Conservation (phyloP, 2,329 filamentous ascomycete species). For the Lomentospora prolificans region DNA sequence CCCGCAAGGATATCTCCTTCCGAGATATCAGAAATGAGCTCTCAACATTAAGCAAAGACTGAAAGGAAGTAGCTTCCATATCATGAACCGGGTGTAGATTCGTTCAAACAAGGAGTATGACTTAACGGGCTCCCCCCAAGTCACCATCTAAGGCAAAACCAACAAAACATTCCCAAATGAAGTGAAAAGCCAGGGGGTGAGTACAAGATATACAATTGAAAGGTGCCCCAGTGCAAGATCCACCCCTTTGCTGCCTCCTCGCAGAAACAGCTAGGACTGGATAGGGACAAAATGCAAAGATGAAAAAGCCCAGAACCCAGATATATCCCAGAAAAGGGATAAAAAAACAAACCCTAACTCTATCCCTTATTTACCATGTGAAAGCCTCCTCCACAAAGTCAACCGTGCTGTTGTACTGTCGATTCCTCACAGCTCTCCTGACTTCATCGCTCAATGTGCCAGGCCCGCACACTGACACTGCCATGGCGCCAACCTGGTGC, state of each 20-base stretch:
- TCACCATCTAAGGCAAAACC: not conserved
- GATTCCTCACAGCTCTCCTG: conserved; percentile 52
- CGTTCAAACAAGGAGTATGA: not conserved
- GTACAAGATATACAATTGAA: not conserved
- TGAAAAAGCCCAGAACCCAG: not conserved
- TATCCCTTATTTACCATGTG: conserved; percentile 33
- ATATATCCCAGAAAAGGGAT: conserved; percentile 1
- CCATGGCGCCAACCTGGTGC: conserved; percentile 63
- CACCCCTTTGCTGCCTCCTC: not conserved
- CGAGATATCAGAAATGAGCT: not conserved
- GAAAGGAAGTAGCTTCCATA: not conserved
- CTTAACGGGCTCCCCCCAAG: not conserved
- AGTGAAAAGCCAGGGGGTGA: not conserved
- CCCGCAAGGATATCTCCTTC: not conserved
- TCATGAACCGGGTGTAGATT: not conserved
- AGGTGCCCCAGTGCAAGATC: not conserved
- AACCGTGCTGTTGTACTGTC: conserved; percentile 55
- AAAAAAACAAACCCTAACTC: not conserved
- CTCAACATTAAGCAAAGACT: not conserved
- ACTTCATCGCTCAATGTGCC: conserved; percentile 69
- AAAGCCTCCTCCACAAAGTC: conserved; percentile 78
- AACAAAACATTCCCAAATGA: not conserved
- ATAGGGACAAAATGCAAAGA: not conserved
- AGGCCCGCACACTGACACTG: conserved; percentile 64
- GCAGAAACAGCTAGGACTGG: not conserved